A percentile compares a stretch with the other conserved stretches of the same genome.
phyloP scores from a whole-genome alignment of 1,284 basidiomycete genomes.

The Trichosporon sp. region DNA sequence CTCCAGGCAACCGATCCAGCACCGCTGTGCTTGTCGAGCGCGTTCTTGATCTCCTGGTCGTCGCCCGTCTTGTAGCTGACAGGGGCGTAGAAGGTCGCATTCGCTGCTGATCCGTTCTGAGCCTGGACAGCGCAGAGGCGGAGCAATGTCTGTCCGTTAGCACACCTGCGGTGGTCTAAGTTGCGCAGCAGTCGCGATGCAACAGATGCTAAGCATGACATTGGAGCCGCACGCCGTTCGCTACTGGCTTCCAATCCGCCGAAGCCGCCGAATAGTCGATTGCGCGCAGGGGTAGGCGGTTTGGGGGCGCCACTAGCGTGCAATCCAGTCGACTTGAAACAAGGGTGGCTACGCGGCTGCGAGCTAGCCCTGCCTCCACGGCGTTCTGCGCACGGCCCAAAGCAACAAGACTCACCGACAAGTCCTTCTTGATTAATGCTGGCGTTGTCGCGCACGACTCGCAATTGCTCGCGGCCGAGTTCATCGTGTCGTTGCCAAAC shows the following conservation, averaged over 20 bases:
- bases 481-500: slow-evolving; percentile 25
- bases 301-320: neutral
- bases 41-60: slow-evolving; percentile 2
- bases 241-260: neutral
- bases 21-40: neutral
- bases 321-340: neutral
- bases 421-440: slow-evolving; percentile 23
- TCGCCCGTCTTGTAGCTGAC: slow-evolving; percentile 25
- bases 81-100: slow-evolving; percentile 28
- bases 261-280: neutral
- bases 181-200: no score
- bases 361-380: no score
- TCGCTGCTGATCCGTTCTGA: slow-evolving; percentile 30
- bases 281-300: neutral
- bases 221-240: neutral
- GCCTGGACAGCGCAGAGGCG: slow-evolving; percentile 29
- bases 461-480: slow-evolving; percentile 26
- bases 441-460: slow-evolving; percentile 33
- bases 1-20: neutral
- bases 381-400: neutral
- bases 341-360: neutral
- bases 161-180: no score
- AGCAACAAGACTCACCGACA: slow-evolving; percentile 26
- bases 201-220: no score
- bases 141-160: slow-evolving; percentile 16